A percentile compares a stretch with the other conserved stretches of the same genome.
These are phyloP conservation scores for Triangularia setosa DNA, from an alignment of 2,329 filamentous ascomycete genomes.

Conservation along the genomic window DNA sequence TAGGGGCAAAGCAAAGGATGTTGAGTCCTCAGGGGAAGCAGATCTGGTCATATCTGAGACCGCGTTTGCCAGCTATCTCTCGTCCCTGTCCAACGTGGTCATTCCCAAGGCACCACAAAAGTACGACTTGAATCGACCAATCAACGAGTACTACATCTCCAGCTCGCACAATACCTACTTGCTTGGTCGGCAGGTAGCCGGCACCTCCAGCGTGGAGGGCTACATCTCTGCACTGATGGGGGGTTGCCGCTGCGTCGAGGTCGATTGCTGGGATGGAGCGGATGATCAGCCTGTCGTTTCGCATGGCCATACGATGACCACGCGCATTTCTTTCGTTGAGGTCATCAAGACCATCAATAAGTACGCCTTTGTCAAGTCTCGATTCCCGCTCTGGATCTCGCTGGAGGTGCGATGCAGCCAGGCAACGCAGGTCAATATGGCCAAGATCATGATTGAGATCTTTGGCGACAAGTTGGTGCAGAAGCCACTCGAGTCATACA, in stretches of 20 bases:
- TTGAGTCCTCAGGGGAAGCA: conserved; percentile 28
- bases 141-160: conserved; percentile 97
- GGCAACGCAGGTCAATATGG: conserved; percentile 82
- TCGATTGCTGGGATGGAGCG: conserved; percentile 95
- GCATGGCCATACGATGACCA: conserved; percentile 86
- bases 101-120: conserved; percentile 55
- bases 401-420: conserved; percentile 90
- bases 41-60: conserved; percentile 67
- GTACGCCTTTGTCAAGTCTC: conserved; percentile 85
- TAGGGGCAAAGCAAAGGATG: conserved; percentile 48
- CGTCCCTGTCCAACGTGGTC: conserved; percentile 68
- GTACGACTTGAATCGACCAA: conserved; percentile 69
- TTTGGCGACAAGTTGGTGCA: conserved; percentile 78
- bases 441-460: conserved; percentile 78
- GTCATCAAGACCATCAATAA: conserved; percentile 91
- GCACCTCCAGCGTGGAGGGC: conserved; percentile 87
- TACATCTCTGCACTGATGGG: conserved; percentile 86
- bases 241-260: conserved; percentile 91
- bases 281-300: conserved; percentile 86
- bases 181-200: conserved; percentile 82
- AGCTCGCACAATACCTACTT: conserved; percentile 99
- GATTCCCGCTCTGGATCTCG: conserved; percentile 87
- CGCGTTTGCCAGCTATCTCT: conserved; percentile 73
- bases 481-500: conserved; percentile 66
- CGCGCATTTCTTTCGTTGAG: conserved; percentile 82